Evolutionary conservation across 371 early-diverging fungal species (phyloP).

Genomic region (Mucor lusitanicus): DNA sequence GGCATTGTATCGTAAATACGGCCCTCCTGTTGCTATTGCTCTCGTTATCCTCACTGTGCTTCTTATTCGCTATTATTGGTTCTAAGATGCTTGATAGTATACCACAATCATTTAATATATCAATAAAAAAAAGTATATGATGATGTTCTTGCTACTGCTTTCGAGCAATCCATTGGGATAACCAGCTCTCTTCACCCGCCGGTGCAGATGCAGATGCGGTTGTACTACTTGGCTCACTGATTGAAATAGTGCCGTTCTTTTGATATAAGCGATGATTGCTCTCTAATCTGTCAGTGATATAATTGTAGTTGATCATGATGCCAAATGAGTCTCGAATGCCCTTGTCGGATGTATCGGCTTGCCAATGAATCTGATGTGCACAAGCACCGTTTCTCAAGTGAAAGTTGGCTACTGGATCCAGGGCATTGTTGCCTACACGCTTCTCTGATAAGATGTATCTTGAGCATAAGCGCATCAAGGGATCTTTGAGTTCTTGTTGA

Average conservation of each 20-base stretch:
- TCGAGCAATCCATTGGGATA: slow-evolving; percentile 6
- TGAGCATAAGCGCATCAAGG: slow-evolving; percentile 70
- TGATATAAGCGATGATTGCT: slow-evolving; percentile 75
- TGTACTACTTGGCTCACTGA: slow-evolving; percentile 26
- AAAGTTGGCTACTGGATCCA: slow-evolving; percentile 87
- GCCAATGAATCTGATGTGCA: slow-evolving; percentile 82
- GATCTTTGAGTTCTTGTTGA: slow-evolving; percentile 48
- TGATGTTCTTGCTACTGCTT: background rate
- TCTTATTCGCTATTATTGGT: slow-evolving; percentile 73
- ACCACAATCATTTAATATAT: background rate
- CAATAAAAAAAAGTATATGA: background rate
- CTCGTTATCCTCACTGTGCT: slow-evolving; percentile 81
- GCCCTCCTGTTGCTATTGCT: slow-evolving; percentile 83
- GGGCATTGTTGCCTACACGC: slow-evolving; percentile 51
- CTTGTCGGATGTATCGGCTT: slow-evolving; percentile 73
- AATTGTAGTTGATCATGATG: slow-evolving; percentile 90
- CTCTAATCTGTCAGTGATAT: slow-evolving; percentile 66
- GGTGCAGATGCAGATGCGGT: background rate
- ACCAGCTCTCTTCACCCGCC: background rate
- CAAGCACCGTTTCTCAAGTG: slow-evolving; percentile 90
- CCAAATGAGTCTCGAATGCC: slow-evolving; percentile 81
- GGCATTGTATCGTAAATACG: slow-evolving; percentile 93
- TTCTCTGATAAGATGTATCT: slow-evolving; percentile 68
- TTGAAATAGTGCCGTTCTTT: slow-evolving; percentile 63
- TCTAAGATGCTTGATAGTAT: slow-evolving; percentile 31